Base-by-base conservation (phyloP, 495 filamentous ascomycete genomes). In the Endocarpon pusillum region DNA sequence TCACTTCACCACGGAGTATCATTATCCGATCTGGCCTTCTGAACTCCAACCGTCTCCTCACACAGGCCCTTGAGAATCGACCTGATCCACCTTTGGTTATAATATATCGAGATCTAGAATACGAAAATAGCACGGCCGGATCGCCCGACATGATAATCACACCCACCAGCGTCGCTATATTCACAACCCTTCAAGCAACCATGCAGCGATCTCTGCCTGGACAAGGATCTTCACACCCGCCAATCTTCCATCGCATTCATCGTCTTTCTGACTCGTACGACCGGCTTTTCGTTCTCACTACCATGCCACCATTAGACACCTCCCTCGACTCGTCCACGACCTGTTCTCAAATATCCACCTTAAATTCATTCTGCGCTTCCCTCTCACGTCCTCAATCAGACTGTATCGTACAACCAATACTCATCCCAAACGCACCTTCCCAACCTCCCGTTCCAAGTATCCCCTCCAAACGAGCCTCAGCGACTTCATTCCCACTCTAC, bases 151-250 rank as follows among this genome's bases (percentile, higher is more conserved):
- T 93, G 10, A 71, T 79, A 20, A 41, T 86, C 28, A 83, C 82
- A 0, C 73, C 81, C 0, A 57, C 58, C 2, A 76, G 69, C 0
- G 82, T 79, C 1, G 55, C 92, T 10, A 45, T 91, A 7, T 45
- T 77, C 4, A 81, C 81, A 7, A 80, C 73, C 1, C 58, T 84
- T 4, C 71, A 85, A 41, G 70, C 73, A 41, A 69, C 80, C 32
- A 80, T 78, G 21, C 84, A 93, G 44, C 64, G 64, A 31, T 52
- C 61, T 19, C 57, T 82, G 0, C 81, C 82, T 0, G 80, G 78
- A 1, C 61, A 72, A 32, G 51, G 35, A 19, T 37, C 45, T 16
- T 37, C 19, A 5, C 46, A 37, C 6, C 16, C 39, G 2, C 15
- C 40, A 35, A 19, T 33, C 0, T 34, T 26, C 19, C 5, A 71